Evolutionary conservation across 2,329 filamentous ascomycete genomes (phyloP), one percentile per base, ranked within the genome.

Genomic region (Apiospora koreana): DNA sequence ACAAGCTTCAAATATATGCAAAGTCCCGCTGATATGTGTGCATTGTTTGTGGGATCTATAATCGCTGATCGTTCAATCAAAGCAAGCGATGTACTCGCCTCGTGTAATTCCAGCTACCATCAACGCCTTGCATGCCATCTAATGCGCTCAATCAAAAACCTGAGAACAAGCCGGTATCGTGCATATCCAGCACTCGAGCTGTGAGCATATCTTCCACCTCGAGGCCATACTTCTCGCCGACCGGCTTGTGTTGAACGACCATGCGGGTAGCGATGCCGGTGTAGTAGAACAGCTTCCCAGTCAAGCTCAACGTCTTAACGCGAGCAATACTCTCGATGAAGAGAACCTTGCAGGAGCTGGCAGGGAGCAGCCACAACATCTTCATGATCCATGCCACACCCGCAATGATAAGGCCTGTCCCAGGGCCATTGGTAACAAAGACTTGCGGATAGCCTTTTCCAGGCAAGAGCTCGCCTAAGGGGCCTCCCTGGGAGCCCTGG

Each of bases 251-350:
- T 84, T 98, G 95, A 69, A 97, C 94, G 68, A 97, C 80, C 76
- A 97, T 93, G 66, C 91, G 83, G 80, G 97, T 93, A 65, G 93
- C 93, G 50, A 97, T 81, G 64, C 85, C 82, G 1, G 84, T 83
- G 73, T 84, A 83, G 70, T 92, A 81, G 70, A 99, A 84, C 46
- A 98, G 82, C 78, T 89, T 91, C 0, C 95, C 96, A 46, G 94
- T 97, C 71, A 98, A 80, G 82, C 95, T 98, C 73, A 98, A 81
- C 16, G 89, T 91, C 74, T 87, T 91, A 21, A 97, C 93, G 21
- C 96, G 88, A 2, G 96, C 95, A 92, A 95, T 98, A 25, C 93
- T 96, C 84, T 99, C 96, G 38, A 98, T 88, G 79, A 96, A 99
- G 18, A 98, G 85, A 12, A 93, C 91, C 72, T 90, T 89, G 83